Evolutionary conservation across 352 stramenopile genomes (phyloP).

Genomic region (Globisporangium splendens): DNA sequence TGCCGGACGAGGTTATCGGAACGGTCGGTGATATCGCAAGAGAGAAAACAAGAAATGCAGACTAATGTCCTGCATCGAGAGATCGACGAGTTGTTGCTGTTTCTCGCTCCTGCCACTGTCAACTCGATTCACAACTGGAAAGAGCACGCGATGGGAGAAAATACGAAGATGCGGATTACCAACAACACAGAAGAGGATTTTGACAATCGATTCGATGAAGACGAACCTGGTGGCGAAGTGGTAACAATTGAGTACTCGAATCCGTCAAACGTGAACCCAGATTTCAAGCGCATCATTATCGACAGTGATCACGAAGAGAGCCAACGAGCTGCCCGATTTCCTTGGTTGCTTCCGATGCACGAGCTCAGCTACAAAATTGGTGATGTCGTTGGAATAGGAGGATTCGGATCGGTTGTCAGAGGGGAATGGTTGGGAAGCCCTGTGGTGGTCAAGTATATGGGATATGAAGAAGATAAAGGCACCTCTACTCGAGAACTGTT

Average conservation of each 20-base stretch:
- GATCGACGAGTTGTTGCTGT: background rate
- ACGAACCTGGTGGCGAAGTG: background rate
- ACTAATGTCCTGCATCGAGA: slow-evolving; percentile 2
- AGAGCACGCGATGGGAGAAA: too few relatives aligned
- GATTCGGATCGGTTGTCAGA: slow-evolving; percentile 11
- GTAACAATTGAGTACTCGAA: background rate
- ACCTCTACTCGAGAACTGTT: background rate
- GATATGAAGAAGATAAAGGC: background rate
- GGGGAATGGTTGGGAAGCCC: background rate
- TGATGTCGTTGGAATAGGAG: background rate
- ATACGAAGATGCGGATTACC: too few relatives aligned
- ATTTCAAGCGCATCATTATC: too few relatives aligned
- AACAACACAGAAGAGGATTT: too few relatives aligned
- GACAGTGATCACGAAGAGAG: too few relatives aligned
- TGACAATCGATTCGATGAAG: background rate
- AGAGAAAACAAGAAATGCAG: background rate
- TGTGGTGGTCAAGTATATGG: slow-evolving; percentile 11
- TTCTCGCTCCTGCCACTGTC: background rate
- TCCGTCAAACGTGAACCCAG: too few relatives aligned
- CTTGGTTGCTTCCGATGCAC: background rate
- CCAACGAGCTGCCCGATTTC: too few relatives aligned
- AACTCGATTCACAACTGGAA: slow-evolving; percentile 5
- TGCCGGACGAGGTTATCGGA: background rate
- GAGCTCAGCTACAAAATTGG: background rate
- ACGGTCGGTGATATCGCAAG: background rate